Base-by-base conservation (phyloP, 805 yeast species). In the Zygoascus flipseniorum region DNA sequence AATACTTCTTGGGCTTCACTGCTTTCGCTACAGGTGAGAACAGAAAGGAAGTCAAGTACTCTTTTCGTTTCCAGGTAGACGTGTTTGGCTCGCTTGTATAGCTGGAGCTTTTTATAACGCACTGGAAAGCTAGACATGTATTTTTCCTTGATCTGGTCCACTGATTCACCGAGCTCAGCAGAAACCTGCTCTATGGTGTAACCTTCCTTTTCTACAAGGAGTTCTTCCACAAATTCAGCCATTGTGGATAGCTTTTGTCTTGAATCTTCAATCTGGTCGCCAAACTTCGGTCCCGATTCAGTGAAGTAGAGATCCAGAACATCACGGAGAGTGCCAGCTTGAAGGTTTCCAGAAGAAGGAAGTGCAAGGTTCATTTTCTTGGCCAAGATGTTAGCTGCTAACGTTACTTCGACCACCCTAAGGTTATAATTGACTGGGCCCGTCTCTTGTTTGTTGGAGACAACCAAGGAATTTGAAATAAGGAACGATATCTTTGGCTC, bases 401-500 rank as follows among this genome's bases (percentile, higher is more conserved):
- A 69, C 1, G 84, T 80, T 43, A 81, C 84, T 63, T 84, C 89
- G 13, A 82, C 88, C 1, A 83, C 89, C 45, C 90, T 74, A 60
- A 85, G 71, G 62, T 84, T 84, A 66, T 84, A 84, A 66, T 82
- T 81, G 8, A 74, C 68, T 0, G 89, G 87, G 1, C 84, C 89
- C 1, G 89, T 81, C 63, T 81, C 86, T 53, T 76, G 78, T 63
- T 84, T 85, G 68, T 82, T 81, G 16, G 88, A 78, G 20, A 75
- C 76, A 19, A 79, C 78, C 53, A 83, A 70, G 37, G 85, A 77
- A 67, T 85, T 82, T 42, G 88, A 79, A 48, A 84, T 79, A 49
- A 84, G 73, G 60, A 83, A 82, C 6, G 74, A 75, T 48, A 80
- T 67, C 32, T 68, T 64, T 13, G 77, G 75, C 26, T 72, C 60